These are phyloP conservation scores for Dactylonectria estremocensis DNA, from an alignment of 2,329 filamentous ascomycete genomes.

Conservation along the genomic window DNA sequence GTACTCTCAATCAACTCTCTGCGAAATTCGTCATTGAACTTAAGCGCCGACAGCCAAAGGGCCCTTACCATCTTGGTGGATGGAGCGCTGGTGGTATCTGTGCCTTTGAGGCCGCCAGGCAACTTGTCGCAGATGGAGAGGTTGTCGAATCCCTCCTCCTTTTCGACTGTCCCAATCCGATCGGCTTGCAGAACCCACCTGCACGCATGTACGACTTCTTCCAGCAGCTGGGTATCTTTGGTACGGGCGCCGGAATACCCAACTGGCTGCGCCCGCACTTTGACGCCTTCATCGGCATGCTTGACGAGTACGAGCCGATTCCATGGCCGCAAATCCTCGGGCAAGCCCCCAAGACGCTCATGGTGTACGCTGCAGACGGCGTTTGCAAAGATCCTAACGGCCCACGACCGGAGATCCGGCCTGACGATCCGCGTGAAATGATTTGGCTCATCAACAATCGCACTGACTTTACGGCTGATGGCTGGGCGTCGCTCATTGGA, in stretches of 20 bases:
- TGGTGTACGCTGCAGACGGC: slow-evolving; percentile 82
- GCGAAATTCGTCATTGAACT: slow-evolving; percentile 72
- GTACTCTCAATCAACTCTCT: slow-evolving; percentile 38
- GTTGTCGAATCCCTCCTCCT: slow-evolving; percentile 73
- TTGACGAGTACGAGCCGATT: slow-evolving; percentile 78
- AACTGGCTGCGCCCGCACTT: slow-evolving; percentile 84
- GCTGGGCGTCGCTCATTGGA: slow-evolving; percentile 43
- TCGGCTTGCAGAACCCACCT: slow-evolving; percentile 79
- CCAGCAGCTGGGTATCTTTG: slow-evolving; percentile 79
- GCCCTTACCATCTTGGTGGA: slow-evolving; percentile 78
- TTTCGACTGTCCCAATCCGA: slow-evolving; percentile 77
- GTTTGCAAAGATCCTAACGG: slow-evolving; percentile 78
- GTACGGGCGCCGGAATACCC: slow-evolving; percentile 75
- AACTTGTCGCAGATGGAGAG: slow-evolving; percentile 71
- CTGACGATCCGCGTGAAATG: slow-evolving; percentile 71
- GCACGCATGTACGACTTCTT: slow-evolving; percentile 78
- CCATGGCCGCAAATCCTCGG: slow-evolving; percentile 68
- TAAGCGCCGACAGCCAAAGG: slow-evolving; percentile 77
- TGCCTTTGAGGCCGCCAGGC: slow-evolving; percentile 76
- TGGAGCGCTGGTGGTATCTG: slow-evolving; percentile 86
- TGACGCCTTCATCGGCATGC: slow-evolving; percentile 75
- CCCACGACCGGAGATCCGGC: slow-evolving; percentile 65
- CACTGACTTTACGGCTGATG: slow-evolving; percentile 69
- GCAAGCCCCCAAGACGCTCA: slow-evolving; percentile 72
- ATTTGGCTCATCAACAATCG: slow-evolving; percentile 82